Conservation (phyloP, 1,139 yeast species). For the Geotrichum restrictum region DNA sequence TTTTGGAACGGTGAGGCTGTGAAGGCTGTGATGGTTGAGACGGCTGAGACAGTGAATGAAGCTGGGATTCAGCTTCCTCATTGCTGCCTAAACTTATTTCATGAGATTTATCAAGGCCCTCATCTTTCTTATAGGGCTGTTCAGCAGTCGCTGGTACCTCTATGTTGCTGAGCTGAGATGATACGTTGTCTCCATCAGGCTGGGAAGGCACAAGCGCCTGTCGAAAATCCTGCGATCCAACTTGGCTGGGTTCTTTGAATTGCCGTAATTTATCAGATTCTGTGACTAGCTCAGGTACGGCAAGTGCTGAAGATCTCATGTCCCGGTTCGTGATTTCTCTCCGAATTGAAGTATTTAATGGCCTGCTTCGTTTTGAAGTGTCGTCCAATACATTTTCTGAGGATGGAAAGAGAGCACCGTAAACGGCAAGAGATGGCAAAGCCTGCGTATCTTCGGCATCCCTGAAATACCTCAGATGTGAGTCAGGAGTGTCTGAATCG, state of each 20-base stretch:
- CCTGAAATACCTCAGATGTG: constrained; percentile 6
- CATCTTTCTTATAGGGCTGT: constrained; percentile 1
- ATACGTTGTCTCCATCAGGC: not conserved
- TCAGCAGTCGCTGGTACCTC: constrained; percentile 13
- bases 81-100: not conserved
- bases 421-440: not conserved
- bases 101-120: not conserved
- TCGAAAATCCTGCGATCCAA: not conserved
- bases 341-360: too few species aligned
- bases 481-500: constrained; percentile 6
- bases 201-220: not conserved
- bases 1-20: not conserved
- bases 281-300: not conserved
- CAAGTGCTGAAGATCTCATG: not conserved
- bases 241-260: not conserved
- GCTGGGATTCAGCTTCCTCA: not conserved
- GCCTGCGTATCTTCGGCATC: constrained; percentile 11
- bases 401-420: not conserved
- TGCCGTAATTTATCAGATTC: not conserved
- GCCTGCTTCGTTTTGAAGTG: not conserved
- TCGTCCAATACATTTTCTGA: not conserved
- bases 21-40: not conserved
- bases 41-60: too few species aligned
- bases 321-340: not conserved
- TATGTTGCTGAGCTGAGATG: constrained; percentile 6